Conservation (phyloP, 495 filamentous ascomycete genomes). For the Tricharina praecox region DNA sequence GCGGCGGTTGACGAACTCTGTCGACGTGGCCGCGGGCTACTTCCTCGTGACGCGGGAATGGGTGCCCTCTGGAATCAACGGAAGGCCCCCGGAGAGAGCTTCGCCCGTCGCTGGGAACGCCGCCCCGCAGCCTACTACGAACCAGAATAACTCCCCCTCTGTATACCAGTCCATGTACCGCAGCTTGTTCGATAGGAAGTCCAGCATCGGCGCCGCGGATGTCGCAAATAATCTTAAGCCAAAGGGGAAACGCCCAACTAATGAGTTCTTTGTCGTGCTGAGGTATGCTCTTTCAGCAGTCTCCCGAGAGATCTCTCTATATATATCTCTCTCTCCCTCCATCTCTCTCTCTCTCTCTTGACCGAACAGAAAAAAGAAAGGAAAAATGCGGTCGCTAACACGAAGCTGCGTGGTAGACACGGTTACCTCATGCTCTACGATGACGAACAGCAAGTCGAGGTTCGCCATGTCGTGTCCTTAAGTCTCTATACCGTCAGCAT, state of each 20-base stretch:
- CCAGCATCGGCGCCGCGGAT: slow-evolving; percentile 28
- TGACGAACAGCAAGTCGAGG: slow-evolving; percentile 73
- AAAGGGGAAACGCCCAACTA: slow-evolving; percentile 51
- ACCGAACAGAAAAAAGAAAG: too few species aligned
- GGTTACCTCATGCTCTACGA: slow-evolving; percentile 96
- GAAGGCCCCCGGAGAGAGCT: slow-evolving; percentile 73
- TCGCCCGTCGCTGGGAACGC: slow-evolving; percentile 62
- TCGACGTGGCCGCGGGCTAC: slow-evolving; percentile 81
- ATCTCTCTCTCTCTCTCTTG: too few species aligned
- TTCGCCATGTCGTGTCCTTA: slow-evolving; percentile 84
- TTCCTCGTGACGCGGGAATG: slow-evolving; percentile 92
- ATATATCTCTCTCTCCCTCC: too few species aligned
- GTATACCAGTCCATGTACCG: slow-evolving; percentile 97
- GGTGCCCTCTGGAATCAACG: slow-evolving; percentile 74
- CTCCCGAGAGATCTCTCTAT: not conserved
- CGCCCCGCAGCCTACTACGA: slow-evolving; percentile 11
- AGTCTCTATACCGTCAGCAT: slow-evolving; percentile 74
- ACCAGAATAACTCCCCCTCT: slow-evolving; percentile 37
- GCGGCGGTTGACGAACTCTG: slow-evolving; percentile 41
- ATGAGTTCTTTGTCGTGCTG: slow-evolving; percentile 87
- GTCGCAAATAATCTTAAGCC: slow-evolving; percentile 34
- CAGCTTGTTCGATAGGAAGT: slow-evolving; percentile 80
- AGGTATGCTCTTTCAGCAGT: slow-evolving; percentile 38
- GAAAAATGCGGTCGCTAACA: slow-evolving; percentile 7
- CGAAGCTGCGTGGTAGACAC: slow-evolving; percentile 49